Evolutionary conservation across 495 filamentous ascomycete species (phyloP).

Genomic region (Penicillium pulvis): DNA sequence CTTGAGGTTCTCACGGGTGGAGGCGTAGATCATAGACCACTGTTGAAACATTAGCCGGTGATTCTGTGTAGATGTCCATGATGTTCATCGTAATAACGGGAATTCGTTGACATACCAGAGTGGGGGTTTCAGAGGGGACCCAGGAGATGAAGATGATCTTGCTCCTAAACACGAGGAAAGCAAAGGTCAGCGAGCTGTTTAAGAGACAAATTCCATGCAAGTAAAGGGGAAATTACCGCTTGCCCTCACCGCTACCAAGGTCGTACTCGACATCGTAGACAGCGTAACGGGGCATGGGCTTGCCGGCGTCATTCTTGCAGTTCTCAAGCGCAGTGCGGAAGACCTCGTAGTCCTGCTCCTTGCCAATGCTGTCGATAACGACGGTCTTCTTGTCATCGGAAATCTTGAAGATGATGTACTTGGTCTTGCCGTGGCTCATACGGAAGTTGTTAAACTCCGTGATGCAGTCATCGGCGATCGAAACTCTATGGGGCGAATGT

Average conservation of each 20-base stretch:
- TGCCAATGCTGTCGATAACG: conserved; percentile 74
- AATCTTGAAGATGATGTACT: conserved; percentile 98
- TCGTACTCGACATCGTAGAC: conserved; percentile 92
- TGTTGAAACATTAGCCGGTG: conserved; percentile 12
- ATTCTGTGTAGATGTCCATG: background rate
- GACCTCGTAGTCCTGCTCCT: conserved; percentile 65
- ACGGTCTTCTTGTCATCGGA: conserved; percentile 89
- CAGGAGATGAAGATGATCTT: conserved; percentile 97
- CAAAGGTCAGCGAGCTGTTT: conserved; percentile 15
- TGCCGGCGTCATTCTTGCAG: conserved; percentile 68
- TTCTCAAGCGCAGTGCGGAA: conserved; percentile 80
- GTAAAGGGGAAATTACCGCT: conserved; percentile 56
- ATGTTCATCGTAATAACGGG: background rate
- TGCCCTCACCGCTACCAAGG: conserved; percentile 76
- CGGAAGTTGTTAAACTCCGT: conserved; percentile 86
- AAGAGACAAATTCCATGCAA: background rate
- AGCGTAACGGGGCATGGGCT: conserved; percentile 76
- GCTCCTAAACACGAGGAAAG: conserved; percentile 55
- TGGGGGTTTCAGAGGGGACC: conserved; percentile 81
- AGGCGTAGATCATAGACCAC: conserved; percentile 91
- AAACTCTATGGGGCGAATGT: conserved; percentile 59
- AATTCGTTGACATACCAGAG: conserved; percentile 66
- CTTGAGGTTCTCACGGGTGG: conserved; percentile 91
- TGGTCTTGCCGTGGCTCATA: conserved; percentile 75
- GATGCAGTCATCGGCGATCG: conserved; percentile 78